Evolutionary conservation across 2,329 filamentous ascomycete genomes (phyloP), one percentile per base, ranked within the genome.

Genomic region (Hortaea sp.): DNA sequence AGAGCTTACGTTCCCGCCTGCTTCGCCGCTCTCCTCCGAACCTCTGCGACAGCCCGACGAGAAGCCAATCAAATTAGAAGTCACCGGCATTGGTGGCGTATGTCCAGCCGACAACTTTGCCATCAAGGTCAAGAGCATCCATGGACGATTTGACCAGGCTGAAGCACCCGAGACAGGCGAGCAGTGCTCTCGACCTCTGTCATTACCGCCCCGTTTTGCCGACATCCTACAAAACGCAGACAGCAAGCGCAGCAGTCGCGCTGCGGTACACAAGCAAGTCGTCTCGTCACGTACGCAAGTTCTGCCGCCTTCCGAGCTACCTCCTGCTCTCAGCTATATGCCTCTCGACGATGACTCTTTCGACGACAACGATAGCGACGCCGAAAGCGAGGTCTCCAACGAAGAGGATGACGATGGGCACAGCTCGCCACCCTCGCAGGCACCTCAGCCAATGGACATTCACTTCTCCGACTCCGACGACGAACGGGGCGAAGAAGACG

Each of bases 231-330:
- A 56, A 7, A 45, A 57, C 7, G 20, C 20, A 20, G 38, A 45
- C n/a, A 13, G 35, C 1, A 47, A 39, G 11, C 48, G 20, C 43
- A 49, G 9, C 40, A 48, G 40, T 39, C 56, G 40, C 30, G 44
- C 20, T 13, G 48, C 43, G 77, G 70, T 95, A 81, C 47, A 76
- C 64, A 20, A 94, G 68, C 20, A 89, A 72, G 58, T 82, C 71
- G 38, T 83, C 68, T 53, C 87, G 71, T 47, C 84, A 68, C 51
- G 90, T 76, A 47, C 83, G 72, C 42, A 90, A 69, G 43, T 90
- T 73, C 41, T 73, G 5, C 66, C 67, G 0, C 68, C 63, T 9
- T 72, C 71, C 0, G 46, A 54, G 6, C 62, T 74, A 1, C 71
- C 71, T 2, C 67, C 69, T 1, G 65, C 71, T 0, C 67, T 69